phyloP scores from a whole-genome alignment of 352 stramenopile species.

The Phytophthora sp. region DNA sequence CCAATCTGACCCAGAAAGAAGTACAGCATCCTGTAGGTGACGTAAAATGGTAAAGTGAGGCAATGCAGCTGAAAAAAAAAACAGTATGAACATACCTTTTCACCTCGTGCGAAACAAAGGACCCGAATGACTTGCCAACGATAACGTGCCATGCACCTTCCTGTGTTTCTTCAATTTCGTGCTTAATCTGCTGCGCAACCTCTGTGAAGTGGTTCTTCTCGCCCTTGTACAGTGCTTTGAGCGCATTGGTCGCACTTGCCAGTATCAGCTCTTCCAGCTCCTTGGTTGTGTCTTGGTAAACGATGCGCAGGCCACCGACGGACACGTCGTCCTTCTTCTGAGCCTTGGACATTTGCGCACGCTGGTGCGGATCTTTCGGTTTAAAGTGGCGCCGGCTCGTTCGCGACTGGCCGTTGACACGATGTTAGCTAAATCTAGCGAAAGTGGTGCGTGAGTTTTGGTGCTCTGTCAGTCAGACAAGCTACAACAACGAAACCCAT shows the following conservation, averaged over 20 bases:
- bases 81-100: constrained; percentile 76
- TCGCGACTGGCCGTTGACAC: constrained; percentile 4
- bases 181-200: constrained; percentile 81
- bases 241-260: constrained; percentile 73
- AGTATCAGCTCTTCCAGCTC: constrained; percentile 79
- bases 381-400: background rate
- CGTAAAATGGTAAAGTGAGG: constrained; percentile 3
- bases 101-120: constrained; percentile 85
- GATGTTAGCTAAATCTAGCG: constrained; percentile 17
- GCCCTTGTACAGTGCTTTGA: constrained; percentile 85
- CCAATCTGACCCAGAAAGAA: constrained; percentile 85
- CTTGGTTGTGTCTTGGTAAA: constrained; percentile 74
- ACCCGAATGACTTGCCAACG: constrained; percentile 87
- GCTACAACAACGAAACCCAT: too few species aligned
- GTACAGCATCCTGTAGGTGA: constrained; percentile 70
- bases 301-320: constrained; percentile 66
- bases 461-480: too few species aligned
- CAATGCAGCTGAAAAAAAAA: too few species aligned
- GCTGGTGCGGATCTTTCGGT: constrained; percentile 13
- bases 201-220: constrained; percentile 88
- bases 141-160: constrained; percentile 83
- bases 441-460: background rate
- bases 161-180: constrained; percentile 72
- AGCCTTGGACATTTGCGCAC: constrained; percentile 64
- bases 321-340: constrained; percentile 83